Evolutionary conservation across 2,329 filamentous ascomycete species (phyloP), one percentile per base, ranked within the genome.

Genomic region (Cercospora sesami): DNA sequence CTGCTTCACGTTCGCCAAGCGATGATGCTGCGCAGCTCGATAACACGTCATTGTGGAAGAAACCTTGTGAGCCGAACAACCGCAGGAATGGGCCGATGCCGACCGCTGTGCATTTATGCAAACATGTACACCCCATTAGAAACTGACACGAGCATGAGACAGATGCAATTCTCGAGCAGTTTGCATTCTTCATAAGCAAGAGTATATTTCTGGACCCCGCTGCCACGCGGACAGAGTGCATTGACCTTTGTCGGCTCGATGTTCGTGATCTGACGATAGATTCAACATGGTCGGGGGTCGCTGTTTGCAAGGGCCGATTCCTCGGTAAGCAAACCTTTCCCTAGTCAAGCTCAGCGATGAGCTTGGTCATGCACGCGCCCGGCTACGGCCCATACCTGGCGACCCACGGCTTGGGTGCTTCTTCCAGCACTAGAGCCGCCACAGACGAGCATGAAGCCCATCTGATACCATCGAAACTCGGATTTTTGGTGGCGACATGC

Each of bases 381-480:
- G 16, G n/a, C 1, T 18, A 59, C 55, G 31, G 55, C 30, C 28
- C 30, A 28, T 8, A 36, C 28, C 28, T 36, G 26, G 28, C 28
- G 28, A 59, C 7, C 26, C 28, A 59, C 55, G 55, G 55, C 55
- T 33, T 18, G 28, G 55, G 28, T 59, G 55, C 55, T 59, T 33
- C 55, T 59, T 36, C 55, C 26, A 59, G 55, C 55, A 59, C 55
- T 31, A 59, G 55, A 59, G 8, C 55, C 55, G 55, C 55, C 28
- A 36, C 55, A 21, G 53, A 57, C 28, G 53, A 57, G 23, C 23
- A 23, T 28, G 23, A 31, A 28, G 53, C 31, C 26, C 53, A 28
- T 57, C 53, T 57, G 53, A 57, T 28, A 33, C 55, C 55, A 59
- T 31, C 28, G 28, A 59, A 58, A 55, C 48, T 28, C 48, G 55